Percentiles rank a stretch among this genome's conserved stretches.
Conservation (phyloP, 306 rosid genomes). For the Castanea crenata region DNA sequence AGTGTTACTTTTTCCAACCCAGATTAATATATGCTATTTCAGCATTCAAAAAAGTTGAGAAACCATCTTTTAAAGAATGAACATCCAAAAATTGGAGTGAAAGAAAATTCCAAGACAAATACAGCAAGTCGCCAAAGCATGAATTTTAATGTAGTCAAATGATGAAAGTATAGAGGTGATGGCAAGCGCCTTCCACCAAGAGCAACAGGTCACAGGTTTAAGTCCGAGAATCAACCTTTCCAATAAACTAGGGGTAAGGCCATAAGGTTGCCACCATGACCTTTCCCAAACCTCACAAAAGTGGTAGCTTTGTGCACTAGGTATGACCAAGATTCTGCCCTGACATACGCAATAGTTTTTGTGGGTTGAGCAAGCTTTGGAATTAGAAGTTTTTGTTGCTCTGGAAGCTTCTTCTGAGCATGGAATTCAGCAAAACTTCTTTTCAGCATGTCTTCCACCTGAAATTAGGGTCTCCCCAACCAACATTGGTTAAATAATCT, state of each 20-base stretch:
- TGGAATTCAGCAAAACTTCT: conserved; percentile 99
- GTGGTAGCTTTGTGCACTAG: too few relatives aligned
- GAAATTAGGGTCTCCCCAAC: conserved; percentile 27
- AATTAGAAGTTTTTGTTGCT: conserved; percentile 68
- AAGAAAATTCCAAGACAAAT: not conserved
- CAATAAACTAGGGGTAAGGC: too few relatives aligned
- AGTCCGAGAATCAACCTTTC: too few relatives aligned
- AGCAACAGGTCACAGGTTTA: too few relatives aligned
- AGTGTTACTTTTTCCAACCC: too few relatives aligned
- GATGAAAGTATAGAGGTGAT: too few relatives aligned
- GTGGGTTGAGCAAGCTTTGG: conserved; percentile 80
- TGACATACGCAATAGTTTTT: conserved; percentile 71
- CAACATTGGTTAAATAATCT: conserved; percentile 5
- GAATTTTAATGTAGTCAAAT: not conserved
- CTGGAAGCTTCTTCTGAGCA: conserved; percentile 93
- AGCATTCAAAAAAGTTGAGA: too few relatives aligned
- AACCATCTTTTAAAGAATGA: too few relatives aligned
- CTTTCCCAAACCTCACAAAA: too few relatives aligned
- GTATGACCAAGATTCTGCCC: not conserved
- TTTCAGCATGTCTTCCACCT: conserved; percentile 99
- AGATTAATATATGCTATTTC: too few relatives aligned
- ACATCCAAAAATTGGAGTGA: not conserved
- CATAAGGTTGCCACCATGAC: too few relatives aligned
- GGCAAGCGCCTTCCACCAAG: too few relatives aligned
- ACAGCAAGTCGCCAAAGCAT: not conserved